Evolutionary conservation across 768 basidiomycete species (phyloP).

Genomic region (Boletus sp.): DNA sequence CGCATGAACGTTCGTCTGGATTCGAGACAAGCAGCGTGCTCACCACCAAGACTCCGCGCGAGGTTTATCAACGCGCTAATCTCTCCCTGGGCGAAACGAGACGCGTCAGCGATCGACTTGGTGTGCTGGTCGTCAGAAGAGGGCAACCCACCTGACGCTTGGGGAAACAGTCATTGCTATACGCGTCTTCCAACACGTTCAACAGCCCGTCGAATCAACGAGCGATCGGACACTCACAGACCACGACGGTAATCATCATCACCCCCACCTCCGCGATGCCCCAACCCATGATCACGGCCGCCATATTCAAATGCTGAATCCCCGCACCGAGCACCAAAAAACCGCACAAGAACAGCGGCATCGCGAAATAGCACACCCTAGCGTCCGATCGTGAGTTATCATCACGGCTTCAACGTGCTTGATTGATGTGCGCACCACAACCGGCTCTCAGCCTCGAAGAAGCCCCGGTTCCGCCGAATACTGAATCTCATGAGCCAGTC

Average conservation of each 20-base stretch:
- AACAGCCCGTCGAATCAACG: background rate
- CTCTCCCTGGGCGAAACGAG: constrained; percentile 34
- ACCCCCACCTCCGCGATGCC: constrained; percentile 38
- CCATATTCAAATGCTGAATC: constrained; percentile 32
- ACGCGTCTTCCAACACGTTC: constrained; percentile 31
- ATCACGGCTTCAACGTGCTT: background rate
- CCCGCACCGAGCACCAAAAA: constrained; percentile 42
- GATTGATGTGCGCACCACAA: constrained; percentile 32
- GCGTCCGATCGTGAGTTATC: background rate
- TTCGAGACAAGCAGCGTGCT: background rate
- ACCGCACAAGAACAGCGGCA: constrained; percentile 41
- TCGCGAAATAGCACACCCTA: constrained; percentile 39
- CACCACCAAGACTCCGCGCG: constrained; percentile 34
- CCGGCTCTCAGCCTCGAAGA: constrained; percentile 53
- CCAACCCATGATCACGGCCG: constrained; percentile 42
- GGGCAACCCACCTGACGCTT: constrained; percentile 22
- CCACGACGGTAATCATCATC: constrained; percentile 40
- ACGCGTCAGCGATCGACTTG: background rate
- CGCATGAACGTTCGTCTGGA: background rate
- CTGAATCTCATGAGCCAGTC: constrained; percentile 45
- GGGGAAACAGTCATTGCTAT: constrained; percentile 40
- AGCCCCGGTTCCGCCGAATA: constrained; percentile 46
- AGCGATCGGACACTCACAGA: constrained; percentile 28
- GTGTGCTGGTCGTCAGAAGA: background rate
- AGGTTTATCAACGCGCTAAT: constrained; percentile 44